A percentile compares a stretch with the other conserved stretches of the same genome.
phyloP scores from a whole-genome alignment of 2,329 filamentous ascomycete species.

The Xylaria sp. region DNA sequence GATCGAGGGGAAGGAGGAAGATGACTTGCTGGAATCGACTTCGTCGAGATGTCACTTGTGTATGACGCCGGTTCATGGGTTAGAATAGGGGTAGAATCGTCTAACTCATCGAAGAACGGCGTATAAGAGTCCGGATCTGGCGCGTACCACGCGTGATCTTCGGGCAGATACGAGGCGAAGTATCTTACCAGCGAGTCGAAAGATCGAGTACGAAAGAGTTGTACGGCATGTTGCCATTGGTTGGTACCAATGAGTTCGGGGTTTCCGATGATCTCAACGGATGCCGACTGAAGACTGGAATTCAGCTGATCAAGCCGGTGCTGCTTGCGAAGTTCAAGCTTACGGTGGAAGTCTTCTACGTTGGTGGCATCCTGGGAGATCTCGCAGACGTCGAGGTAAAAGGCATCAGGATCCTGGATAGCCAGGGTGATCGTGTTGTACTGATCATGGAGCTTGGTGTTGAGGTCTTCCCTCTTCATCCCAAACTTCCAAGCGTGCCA shows the following conservation, averaged over 20 bases:
- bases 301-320: conserved; percentile 52
- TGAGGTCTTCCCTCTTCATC: conserved; percentile 55
- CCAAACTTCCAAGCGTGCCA: conserved; percentile 62
- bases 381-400: conserved; percentile 57
- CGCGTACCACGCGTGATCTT: conserved; percentile 42
- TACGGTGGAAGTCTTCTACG: conserved; percentile 49
- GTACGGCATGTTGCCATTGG: conserved; percentile 54
- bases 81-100: conserved; percentile 37
- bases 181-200: conserved; percentile 57
- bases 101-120: conserved; percentile 39
- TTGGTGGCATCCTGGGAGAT: conserved; percentile 47
- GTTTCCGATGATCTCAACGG: conserved; percentile 57
- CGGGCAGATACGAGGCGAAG: conserved; percentile 54
- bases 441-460: conserved; percentile 52
- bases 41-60: conserved; percentile 16
- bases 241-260: conserved; percentile 53
- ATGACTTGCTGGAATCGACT: conserved; percentile 28
- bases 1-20: conserved; percentile 46
- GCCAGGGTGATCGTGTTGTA: conserved; percentile 54
- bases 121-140: conserved; percentile 27
- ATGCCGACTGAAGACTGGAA: conserved; percentile 50
- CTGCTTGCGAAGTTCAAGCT: conserved; percentile 49
- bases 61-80: conserved; percentile 43
- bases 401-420: conserved; percentile 55
- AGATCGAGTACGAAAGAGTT: conserved; percentile 54